Conservation (phyloP, 169 alveolate species). For the Cryptosporidium parvum region DNA sequence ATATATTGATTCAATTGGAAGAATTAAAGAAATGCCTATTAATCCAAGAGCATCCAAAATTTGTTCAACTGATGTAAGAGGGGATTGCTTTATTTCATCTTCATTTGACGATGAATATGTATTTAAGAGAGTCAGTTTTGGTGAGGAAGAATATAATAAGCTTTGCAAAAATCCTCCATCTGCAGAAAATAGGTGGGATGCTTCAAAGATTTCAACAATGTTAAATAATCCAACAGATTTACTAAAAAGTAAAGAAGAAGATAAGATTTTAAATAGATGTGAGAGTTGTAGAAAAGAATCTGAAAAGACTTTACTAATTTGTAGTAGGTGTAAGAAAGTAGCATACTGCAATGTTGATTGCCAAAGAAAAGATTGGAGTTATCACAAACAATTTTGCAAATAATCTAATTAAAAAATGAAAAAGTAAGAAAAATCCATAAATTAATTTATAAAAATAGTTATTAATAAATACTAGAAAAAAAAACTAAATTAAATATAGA, state of each 20-base stretch:
- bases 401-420: neutral
- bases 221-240: constrained; percentile 76
- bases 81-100: constrained; percentile 89
- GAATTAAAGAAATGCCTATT: constrained; percentile 88
- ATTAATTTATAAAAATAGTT: neutral
- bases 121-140: constrained; percentile 85
- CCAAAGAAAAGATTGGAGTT: constrained; percentile 89
- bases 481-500: too few relatives aligned
- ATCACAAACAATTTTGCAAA: constrained; percentile 87
- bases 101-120: constrained; percentile 90
- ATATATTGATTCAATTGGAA: constrained; percentile 90
- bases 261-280: constrained; percentile 66
- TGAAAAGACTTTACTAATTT: constrained; percentile 78
- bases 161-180: constrained; percentile 88
- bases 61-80: constrained; percentile 89
- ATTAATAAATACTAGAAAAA: neutral
- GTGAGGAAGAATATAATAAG: constrained; percentile 83
- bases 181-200: constrained; percentile 84
- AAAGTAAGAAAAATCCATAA: too few relatives aligned
- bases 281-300: constrained; percentile 82
- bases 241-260: constrained; percentile 42
- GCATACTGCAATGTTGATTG: constrained; percentile 88
- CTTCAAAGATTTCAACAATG: constrained; percentile 63
- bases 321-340: constrained; percentile 89
- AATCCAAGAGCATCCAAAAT: constrained; percentile 90